Evolutionary conservation across 1,284 basidiomycete genomes (phyloP), one percentile per base, ranked within the genome.

Genomic region (Butyriboletus appendiculatus): DNA sequence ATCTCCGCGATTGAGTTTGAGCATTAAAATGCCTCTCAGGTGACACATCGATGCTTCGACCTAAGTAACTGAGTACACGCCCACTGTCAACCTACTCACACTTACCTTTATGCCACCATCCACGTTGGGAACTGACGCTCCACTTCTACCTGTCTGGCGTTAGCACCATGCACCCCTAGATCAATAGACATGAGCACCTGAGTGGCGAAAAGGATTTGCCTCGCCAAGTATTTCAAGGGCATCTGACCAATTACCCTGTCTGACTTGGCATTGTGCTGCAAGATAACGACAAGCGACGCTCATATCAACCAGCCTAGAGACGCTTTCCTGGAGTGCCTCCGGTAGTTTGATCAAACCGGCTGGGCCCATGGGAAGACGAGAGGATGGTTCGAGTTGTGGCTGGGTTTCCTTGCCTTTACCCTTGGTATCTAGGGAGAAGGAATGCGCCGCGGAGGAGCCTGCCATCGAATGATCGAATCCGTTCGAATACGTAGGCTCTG

Each of bases 11-110:
- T 95, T 96, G 12, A 98, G 78, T 61, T 98, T 95, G 28, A 98
- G 84, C 83, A 98, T 96, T 16, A 99, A 81, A 38, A 97, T 76
- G 3, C 96, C 97, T 37, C 97, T 87, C 15, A 99, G 76, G 68
- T 95, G 89, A 66, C 96, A 97, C 83, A 98, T 94, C 0, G 94
- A 96, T 4, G 95, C 92, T 74, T 96, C 92, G 41, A 98, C 90
- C 91, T 95, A 60, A 45, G 35, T 51, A 40, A 22, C 28, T 72
- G 28, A 72, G 57, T 34, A 48, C 11, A 38, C 2, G 18, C 26
- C 15, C 15, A 30, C 9, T 20, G 8, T 11, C 32, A 52, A 57
- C 52, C 46, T 45, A 22, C n/a, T 46, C 33, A 50, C 38, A 54
- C 54, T 41, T 60, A 85, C 91, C 75, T 96, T 96, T 67, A 96